These are phyloP conservation scores for Bisporella sp. DNA, from an alignment of 2,329 filamentous ascomycete genomes.

Conservation along the genomic window DNA sequence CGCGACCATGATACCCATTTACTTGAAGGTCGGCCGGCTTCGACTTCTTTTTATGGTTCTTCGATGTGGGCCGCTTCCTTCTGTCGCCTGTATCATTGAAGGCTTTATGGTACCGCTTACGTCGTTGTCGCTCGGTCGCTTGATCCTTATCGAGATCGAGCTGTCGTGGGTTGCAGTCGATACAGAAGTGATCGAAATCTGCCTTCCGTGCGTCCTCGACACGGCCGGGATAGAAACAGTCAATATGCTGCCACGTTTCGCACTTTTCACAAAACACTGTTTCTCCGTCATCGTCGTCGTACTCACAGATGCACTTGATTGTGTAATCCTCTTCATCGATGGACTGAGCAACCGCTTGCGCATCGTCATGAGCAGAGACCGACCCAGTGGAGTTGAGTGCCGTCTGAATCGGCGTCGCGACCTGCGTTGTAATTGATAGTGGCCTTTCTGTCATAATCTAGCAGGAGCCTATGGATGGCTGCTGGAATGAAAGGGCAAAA, in stretches of 20 bases:
- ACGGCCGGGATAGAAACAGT: slow-evolving; percentile 82
- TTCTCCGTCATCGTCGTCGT: slow-evolving; percentile 90
- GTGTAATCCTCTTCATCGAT: slow-evolving; percentile 69
- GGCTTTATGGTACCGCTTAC: slow-evolving; percentile 48
- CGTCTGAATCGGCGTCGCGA: slow-evolving; percentile 25
- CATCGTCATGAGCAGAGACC: slow-evolving; percentile 18
- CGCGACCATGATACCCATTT: slow-evolving; percentile 60
- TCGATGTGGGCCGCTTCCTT: slow-evolving; percentile 65
- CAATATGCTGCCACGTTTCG: slow-evolving; percentile 97
- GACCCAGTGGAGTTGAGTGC: slow-evolving; percentile 16
- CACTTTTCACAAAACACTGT: slow-evolving; percentile 95
- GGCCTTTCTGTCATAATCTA: slow-evolving; percentile 33
- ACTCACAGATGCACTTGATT: slow-evolving; percentile 97
- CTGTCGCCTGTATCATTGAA: slow-evolving; percentile 55
- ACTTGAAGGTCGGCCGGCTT: slow-evolving; percentile 63
- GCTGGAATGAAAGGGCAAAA: slow-evolving; percentile 23
- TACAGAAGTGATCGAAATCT: slow-evolving; percentile 76
- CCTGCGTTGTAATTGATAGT: slow-evolving; percentile 28
- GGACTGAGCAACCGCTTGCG: slow-evolving; percentile 35
- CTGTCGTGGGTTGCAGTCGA: slow-evolving; percentile 74
- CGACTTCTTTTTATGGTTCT: slow-evolving; percentile 81
- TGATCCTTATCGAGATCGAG: slow-evolving; percentile 72
- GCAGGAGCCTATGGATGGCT: slow-evolving; percentile 28
- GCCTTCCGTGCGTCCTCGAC: slow-evolving; percentile 64
- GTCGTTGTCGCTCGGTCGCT: slow-evolving; percentile 65